Conservation (phyloP, 352 stramenopile species). For the Phytophthora pluvialis region DNA sequence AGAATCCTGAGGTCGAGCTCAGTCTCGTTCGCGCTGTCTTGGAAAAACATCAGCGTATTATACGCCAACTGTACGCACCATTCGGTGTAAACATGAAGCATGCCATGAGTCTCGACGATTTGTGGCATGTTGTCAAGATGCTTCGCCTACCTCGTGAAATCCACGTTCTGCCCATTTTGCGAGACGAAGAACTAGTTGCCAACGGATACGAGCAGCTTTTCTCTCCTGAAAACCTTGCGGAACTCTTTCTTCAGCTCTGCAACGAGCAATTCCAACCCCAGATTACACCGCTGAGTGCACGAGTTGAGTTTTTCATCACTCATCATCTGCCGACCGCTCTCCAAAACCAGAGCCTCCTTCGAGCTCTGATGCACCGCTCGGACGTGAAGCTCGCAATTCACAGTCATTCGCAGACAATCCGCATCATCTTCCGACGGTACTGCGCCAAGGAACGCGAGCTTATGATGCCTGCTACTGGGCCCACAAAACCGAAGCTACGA, state of each 20-base stretch:
- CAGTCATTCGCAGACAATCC: slow-evolving; percentile 63
- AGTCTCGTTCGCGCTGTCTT: slow-evolving; percentile 46
- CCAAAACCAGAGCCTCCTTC: slow-evolving; percentile 64
- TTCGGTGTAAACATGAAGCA: slow-evolving; percentile 45
- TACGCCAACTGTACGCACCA: slow-evolving; percentile 67
- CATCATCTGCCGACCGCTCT: slow-evolving; percentile 58
- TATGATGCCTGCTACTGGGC: slow-evolving; percentile 21
- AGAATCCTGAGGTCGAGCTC: slow-evolving; percentile 55
- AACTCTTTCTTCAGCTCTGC: slow-evolving; percentile 72
- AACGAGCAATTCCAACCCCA: slow-evolving; percentile 81
- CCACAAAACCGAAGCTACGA: slow-evolving; percentile 23
- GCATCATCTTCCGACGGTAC: slow-evolving; percentile 78
- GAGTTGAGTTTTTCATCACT: slow-evolving; percentile 64
- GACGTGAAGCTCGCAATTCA: slow-evolving; percentile 64
- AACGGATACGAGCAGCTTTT: slow-evolving; percentile 66
- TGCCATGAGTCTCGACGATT: slow-evolving; percentile 64
- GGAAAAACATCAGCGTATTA: slow-evolving; percentile 57
- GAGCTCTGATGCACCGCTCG: slow-evolving; percentile 53
- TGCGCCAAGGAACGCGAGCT: slow-evolving; percentile 69
- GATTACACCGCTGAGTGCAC: slow-evolving; percentile 53
- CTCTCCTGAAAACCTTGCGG: slow-evolving; percentile 62
- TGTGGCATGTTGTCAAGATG: slow-evolving; percentile 77
- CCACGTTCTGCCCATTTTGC: slow-evolving; percentile 57
- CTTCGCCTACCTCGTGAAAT: slow-evolving; percentile 62
- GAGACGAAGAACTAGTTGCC: slow-evolving; percentile 57